Percentiles rank a stretch among this genome's conserved stretches.
Conservation (phyloP, 2,329 filamentous ascomycete species). For the Grosmannia clavigera region DNA sequence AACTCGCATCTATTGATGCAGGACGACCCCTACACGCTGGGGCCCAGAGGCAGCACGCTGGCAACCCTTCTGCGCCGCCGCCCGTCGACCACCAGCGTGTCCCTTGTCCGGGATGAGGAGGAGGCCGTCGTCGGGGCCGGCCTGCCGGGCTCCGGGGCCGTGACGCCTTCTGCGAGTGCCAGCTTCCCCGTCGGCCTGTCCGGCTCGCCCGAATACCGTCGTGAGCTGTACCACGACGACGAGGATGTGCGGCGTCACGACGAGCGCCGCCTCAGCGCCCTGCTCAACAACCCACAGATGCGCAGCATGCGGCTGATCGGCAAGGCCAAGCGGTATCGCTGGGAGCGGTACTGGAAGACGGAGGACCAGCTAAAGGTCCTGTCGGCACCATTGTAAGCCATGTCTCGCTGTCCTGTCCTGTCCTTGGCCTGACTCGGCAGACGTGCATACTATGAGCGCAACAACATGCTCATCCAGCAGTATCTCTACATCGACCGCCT, state of each 20-base stretch:
- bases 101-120: conserved; percentile 12
- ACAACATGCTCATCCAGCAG: conserved; percentile 78
- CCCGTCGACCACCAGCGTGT: conserved; percentile 13
- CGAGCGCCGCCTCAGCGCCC: conserved; percentile 44
- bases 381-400: conserved; percentile 50
- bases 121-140: conserved; percentile 5
- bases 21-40: conserved; percentile 39
- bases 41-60: conserved; percentile 21
- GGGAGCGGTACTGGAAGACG: conserved; percentile 77
- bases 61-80: conserved; percentile 36
- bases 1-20: conserved; percentile 19
- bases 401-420: not conserved
- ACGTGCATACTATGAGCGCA: conserved; percentile 77
- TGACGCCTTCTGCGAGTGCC: not conserved
- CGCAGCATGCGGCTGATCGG: conserved; percentile 80
- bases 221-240: conserved; percentile 18
- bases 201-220: conserved; percentile 8
- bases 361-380: conserved; percentile 61
- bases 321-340: conserved; percentile 73
- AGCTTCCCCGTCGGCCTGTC: not conserved
- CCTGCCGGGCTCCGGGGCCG: not conserved
- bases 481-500: conserved; percentile 89
- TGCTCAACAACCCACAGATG: conserved; percentile 59
- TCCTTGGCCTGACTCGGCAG: conserved; percentile 22
- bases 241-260: conserved; percentile 36